Evolutionary conservation across 805 yeast species (phyloP).

Genomic region (Ogataea glucozyma): DNA sequence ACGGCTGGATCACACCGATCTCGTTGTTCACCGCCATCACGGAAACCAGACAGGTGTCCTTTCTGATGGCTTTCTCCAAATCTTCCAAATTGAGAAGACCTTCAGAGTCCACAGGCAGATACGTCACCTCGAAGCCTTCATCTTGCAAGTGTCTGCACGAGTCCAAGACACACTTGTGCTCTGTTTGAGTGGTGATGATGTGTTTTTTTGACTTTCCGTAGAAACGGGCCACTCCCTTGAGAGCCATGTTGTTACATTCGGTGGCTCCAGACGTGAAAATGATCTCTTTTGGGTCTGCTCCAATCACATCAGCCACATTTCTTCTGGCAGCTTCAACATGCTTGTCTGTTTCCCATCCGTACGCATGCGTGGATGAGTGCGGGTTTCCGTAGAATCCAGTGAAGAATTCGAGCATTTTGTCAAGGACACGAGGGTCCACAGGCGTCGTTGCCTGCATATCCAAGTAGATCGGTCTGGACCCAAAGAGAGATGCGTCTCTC

Average conservation of each 20-base stretch:
- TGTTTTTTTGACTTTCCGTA: slow-evolving; percentile 88
- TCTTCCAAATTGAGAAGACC: slow-evolving; percentile 81
- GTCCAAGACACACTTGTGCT: slow-evolving; percentile 98
- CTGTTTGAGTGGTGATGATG: slow-evolving; percentile 94
- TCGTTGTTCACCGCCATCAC: slow-evolving; percentile 98
- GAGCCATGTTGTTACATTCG: slow-evolving; percentile 90
- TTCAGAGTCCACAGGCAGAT: slow-evolving; percentile 76
- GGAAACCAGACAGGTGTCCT: slow-evolving; percentile 87
- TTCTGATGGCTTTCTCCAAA: slow-evolving; percentile 79
- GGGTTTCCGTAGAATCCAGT: slow-evolving; percentile 98
- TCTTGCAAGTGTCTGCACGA: slow-evolving; percentile 93
- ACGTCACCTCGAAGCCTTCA: slow-evolving; percentile 96
- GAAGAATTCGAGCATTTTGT: slow-evolving; percentile 78
- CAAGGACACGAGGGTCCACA: slow-evolving; percentile 93
- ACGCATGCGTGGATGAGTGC: slow-evolving; percentile 93
- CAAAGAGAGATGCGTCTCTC: slow-evolving; percentile 48
- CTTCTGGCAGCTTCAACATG: slow-evolving; percentile 87
- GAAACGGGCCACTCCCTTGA: slow-evolving; percentile 95
- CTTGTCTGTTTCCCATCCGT: slow-evolving; percentile 98
- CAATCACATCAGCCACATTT: slow-evolving; percentile 78
- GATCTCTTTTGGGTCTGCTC: slow-evolving; percentile 95
- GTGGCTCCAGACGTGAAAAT: slow-evolving; percentile 98
- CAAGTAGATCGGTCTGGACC: slow-evolving; percentile 88
- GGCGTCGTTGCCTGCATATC: slow-evolving; percentile 99
- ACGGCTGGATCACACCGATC: slow-evolving; percentile 95